A percentile compares a stretch with the other conserved stretches of the same genome.
These are phyloP conservation scores for Phytophthora pini DNA, from an alignment of 352 stramenopile species.

Conservation along the genomic window DNA sequence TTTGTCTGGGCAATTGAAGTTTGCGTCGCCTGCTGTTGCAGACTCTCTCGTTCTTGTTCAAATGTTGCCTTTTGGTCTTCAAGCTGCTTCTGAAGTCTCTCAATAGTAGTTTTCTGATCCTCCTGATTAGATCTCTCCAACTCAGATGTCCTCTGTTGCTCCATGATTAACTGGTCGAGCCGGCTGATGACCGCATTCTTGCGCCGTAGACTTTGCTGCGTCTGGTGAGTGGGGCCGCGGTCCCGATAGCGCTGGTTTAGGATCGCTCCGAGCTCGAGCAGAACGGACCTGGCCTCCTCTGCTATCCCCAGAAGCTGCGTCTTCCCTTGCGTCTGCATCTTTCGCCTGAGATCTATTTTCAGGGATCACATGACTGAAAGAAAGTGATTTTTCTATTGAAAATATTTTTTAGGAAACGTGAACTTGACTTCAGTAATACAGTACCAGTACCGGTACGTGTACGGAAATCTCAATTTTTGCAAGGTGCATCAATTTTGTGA, in stretches of 20 bases:
- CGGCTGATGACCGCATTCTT: constrained; percentile 21
- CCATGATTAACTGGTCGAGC: constrained; percentile 15
- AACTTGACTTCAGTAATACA: no score
- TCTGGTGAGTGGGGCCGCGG: constrained; percentile 8
- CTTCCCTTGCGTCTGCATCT: constrained; percentile 9
- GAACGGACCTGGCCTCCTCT: constrained; percentile 9
- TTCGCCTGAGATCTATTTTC: no score
- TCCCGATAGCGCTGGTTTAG: constrained; percentile 20
- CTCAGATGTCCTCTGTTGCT: constrained; percentile 3
- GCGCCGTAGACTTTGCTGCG: constrained; percentile 17
- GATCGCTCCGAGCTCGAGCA: constrained; percentile 5
- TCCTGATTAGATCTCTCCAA: constrained; percentile 1
- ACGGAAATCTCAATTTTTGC: no score
- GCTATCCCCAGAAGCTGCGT: constrained; percentile 11
- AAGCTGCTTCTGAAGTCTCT: constrained; percentile 21
- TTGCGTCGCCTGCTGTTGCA: constrained; percentile 11
- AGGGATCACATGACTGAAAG: no score
- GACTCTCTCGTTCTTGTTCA: constrained; percentile 15
- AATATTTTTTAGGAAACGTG: no score
- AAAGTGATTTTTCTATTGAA: not conserved
- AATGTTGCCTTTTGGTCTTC: constrained; percentile 11
- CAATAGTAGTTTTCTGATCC: constrained; percentile 2
- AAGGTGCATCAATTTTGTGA: no score
- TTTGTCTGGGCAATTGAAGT: constrained; percentile 8
- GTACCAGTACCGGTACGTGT: no score